Conservation (phyloP, 495 filamentous ascomycete genomes). For the Neurospora pannonica region DNA sequence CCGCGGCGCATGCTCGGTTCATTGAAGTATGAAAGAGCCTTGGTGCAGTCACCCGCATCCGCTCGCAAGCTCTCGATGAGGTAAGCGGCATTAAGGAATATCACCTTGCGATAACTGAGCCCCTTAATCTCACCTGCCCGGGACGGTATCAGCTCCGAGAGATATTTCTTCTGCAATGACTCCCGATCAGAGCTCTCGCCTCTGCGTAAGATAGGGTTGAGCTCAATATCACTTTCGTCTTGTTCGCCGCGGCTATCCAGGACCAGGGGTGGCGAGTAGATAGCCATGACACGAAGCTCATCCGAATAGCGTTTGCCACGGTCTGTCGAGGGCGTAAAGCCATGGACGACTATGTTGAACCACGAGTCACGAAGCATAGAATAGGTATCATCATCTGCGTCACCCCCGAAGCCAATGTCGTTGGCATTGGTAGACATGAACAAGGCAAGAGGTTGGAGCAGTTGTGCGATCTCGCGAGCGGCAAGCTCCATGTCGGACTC, state of each 20-base stretch:
- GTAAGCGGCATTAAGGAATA: constrained; percentile 81
- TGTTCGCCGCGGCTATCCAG: constrained; percentile 76
- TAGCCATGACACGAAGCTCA: constrained; percentile 72
- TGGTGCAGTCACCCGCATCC: constrained; percentile 74
- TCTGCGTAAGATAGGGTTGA: constrained; percentile 81
- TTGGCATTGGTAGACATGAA: constrained; percentile 54
- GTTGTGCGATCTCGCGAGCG: constrained; percentile 70
- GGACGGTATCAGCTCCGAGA: constrained; percentile 61
- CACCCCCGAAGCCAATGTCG: constrained; percentile 30
- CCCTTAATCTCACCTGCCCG: constrained; percentile 67
- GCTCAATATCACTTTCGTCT: constrained; percentile 87
- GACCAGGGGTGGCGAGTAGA: constrained; percentile 75
- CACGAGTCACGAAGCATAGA: constrained; percentile 80
- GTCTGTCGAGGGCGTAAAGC: constrained; percentile 64
- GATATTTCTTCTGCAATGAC: constrained; percentile 65
- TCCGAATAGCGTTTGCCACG: constrained; percentile 56
- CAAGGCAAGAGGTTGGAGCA: constrained; percentile 71
- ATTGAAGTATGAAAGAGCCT: constrained; percentile 80
- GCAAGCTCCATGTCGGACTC: constrained; percentile 69
- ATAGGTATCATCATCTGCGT: constrained; percentile 50
- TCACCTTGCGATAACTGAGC: constrained; percentile 74
- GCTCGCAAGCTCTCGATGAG: constrained; percentile 79
- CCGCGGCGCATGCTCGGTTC: constrained; percentile 74
- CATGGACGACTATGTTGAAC: constrained; percentile 95
- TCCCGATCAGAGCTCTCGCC: constrained; percentile 69